Evolutionary conservation across 352 stramenopile species (phyloP).

Genomic region (Phytophthora cajani): DNA sequence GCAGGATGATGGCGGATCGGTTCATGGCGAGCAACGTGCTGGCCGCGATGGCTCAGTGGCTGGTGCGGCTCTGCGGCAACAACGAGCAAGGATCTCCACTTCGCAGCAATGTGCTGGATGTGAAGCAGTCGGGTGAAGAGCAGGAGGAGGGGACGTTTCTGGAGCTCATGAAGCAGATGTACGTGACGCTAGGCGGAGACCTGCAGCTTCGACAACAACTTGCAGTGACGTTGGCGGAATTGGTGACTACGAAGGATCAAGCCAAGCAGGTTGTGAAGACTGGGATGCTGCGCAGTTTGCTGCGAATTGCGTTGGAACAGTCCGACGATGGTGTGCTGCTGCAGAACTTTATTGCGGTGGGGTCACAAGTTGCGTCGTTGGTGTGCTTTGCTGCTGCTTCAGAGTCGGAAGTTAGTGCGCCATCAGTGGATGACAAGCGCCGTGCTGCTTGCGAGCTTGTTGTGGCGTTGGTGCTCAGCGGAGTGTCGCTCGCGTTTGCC

Average conservation of each 20-base stretch:
- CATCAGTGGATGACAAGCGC: conserved; percentile 1
- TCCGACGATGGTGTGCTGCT: conserved; percentile 15
- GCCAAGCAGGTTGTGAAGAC: conserved; percentile 52
- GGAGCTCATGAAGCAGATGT: conserved; percentile 77
- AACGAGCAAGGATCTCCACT: neutral
- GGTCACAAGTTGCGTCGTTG: conserved; percentile 31
- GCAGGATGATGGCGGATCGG: conserved; percentile 37
- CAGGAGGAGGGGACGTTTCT: conserved; percentile 31
- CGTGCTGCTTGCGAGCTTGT: conserved; percentile 51
- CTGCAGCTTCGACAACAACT: conserved; percentile 38
- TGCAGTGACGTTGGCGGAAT: conserved; percentile 33
- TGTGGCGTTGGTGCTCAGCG: conserved; percentile 64
- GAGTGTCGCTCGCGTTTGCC: conserved; percentile 57
- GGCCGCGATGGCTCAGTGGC: conserved; percentile 47
- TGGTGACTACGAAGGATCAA: conserved; percentile 51
- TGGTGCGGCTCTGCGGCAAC: conserved; percentile 27
- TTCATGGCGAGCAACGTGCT: conserved; percentile 44
- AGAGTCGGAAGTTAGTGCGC: neutral
- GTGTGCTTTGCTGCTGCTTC: conserved; percentile 27
- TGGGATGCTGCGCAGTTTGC: conserved; percentile 47
- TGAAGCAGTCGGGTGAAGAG: conserved; percentile 15
- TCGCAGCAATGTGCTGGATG: conserved; percentile 19
- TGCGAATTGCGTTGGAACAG: conserved; percentile 55
- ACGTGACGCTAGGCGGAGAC: conserved; percentile 58
- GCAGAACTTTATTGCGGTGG: conserved; percentile 27